phyloP scores from a whole-genome alignment of 768 basidiomycete species.

The Mycena albidolilacea region DNA sequence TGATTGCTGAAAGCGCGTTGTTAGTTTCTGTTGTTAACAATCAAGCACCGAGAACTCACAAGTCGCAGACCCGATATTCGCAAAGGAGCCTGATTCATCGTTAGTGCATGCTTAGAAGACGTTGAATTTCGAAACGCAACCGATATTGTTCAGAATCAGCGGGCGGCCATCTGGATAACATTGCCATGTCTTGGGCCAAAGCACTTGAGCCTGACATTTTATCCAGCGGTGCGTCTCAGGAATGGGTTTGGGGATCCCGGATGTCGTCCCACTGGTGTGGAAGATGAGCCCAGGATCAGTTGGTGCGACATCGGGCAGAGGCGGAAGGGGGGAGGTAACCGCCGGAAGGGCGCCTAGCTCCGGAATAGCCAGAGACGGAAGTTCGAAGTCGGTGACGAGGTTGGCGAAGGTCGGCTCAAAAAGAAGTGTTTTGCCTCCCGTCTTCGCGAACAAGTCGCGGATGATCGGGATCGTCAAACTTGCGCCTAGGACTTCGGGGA shows the following conservation, averaged over 20 bases:
- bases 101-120: background rate
- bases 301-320: slow-evolving; percentile 14
- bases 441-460: slow-evolving; percentile 13
- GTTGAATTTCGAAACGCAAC: background rate
- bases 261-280: slow-evolving; percentile 48
- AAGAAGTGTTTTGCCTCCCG: slow-evolving; percentile 8
- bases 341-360: background rate
- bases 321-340: background rate
- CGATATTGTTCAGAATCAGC: slow-evolving; percentile 23
- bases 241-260: slow-evolving; percentile 46
- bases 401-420: slow-evolving; percentile 9
- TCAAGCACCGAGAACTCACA: background rate
- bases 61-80: slow-evolving; percentile 23
- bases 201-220: slow-evolving; percentile 16
- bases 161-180: slow-evolving; percentile 17
- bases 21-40: background rate
- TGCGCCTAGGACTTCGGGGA: slow-evolving; percentile 44
- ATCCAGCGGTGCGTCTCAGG: slow-evolving; percentile 41
- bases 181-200: slow-evolving; percentile 14
- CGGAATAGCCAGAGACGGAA: background rate
- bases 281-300: slow-evolving; percentile 45
- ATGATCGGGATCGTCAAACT: slow-evolving; percentile 1
- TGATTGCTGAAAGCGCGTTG: slow-evolving; percentile 28
- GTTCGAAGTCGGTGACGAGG: background rate
- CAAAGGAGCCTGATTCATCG: slow-evolving; percentile 10